Evolutionary conservation across 208 protist genomes (phyloP).

Genomic region (Trypanosoma avium): DNA sequence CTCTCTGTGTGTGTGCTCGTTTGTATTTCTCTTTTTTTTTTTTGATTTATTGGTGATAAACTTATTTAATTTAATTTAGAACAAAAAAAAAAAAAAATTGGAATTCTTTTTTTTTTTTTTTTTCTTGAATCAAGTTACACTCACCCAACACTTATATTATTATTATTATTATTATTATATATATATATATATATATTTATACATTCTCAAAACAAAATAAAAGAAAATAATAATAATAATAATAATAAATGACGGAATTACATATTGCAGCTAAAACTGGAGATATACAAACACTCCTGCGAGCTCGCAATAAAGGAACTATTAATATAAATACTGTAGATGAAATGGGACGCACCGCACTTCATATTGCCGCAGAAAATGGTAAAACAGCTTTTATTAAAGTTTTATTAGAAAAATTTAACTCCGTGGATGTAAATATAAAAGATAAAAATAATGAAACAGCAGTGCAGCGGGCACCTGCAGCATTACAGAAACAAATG

Average conservation of each 20-base stretch:
- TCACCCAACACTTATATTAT: not conserved
- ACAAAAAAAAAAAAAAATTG: too few relatives aligned
- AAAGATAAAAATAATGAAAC: constrained; percentile 58
- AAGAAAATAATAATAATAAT: not conserved
- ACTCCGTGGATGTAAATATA: constrained; percentile 40
- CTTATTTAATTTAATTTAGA: too few relatives aligned
- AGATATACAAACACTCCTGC: constrained; percentile 45
- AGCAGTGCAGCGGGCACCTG: constrained; percentile 51
- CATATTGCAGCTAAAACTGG: constrained; percentile 32
- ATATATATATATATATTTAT: not conserved
- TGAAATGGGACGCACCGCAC: constrained; percentile 51
- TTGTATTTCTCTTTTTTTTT: not conserved
- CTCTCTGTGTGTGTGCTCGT: not conserved
- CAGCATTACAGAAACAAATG: constrained; percentile 32
- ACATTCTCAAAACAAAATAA: too few relatives aligned
- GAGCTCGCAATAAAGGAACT: constrained; percentile 44
- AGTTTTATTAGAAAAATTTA: constrained; percentile 42
- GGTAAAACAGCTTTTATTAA: constrained; percentile 38
- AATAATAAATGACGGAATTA: constrained; percentile 23
- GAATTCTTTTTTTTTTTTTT: not conserved
- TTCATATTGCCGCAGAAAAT: constrained; percentile 70
- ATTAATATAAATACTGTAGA: constrained; percentile 60
- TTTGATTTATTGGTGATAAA: not conserved
- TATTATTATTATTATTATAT: not conserved
- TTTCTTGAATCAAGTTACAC: not conserved